These are phyloP conservation scores for Parafenestella ontariensis DNA, from an alignment of 2,329 filamentous ascomycete genomes.

Conservation along the genomic window DNA sequence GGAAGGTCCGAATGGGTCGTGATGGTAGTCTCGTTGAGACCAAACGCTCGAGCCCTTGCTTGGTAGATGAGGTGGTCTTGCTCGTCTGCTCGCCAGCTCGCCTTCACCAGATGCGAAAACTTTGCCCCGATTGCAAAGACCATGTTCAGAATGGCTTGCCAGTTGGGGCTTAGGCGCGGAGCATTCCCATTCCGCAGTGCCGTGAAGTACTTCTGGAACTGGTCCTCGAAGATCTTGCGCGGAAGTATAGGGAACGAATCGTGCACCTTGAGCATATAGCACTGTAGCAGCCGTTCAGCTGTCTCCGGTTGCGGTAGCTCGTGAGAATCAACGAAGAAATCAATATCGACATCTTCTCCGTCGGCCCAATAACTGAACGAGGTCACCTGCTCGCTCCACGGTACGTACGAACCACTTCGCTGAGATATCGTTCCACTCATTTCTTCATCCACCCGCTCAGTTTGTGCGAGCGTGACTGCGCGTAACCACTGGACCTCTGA, in stretches of 20 bases:
- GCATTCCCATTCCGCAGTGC: slow-evolving; percentile 26
- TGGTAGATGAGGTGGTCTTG: slow-evolving; percentile 50
- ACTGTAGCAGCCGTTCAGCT: slow-evolving; percentile 43
- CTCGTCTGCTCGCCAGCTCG: slow-evolving; percentile 31
- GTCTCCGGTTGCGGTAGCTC: slow-evolving; percentile 40
- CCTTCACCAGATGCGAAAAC: slow-evolving; percentile 45
- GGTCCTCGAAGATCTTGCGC: slow-evolving; percentile 38
- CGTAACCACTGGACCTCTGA: slow-evolving; percentile 46
- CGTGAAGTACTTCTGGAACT: slow-evolving; percentile 44
- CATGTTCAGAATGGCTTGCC: slow-evolving; percentile 51
- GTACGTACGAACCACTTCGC: slow-evolving; percentile 11
- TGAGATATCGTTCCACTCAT: slow-evolving; percentile 1
- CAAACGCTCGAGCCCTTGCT: slow-evolving; percentile 46
- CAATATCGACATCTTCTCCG: slow-evolving; percentile 30
- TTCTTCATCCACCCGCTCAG: slow-evolving; percentile 23
- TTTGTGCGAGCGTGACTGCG: slow-evolving; percentile 27
- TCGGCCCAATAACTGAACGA: slow-evolving; percentile 46
- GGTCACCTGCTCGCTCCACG: slow-evolving; percentile 36
- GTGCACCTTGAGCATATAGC: slow-evolving; percentile 50
- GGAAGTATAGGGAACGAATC: slow-evolving; percentile 49
- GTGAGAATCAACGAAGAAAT: slow-evolving; percentile 38
- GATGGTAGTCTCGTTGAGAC: slow-evolving; percentile 36
- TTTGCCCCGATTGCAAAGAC: slow-evolving; percentile 53
- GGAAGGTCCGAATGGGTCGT: slow-evolving; percentile 46
- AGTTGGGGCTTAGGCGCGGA: slow-evolving; percentile 32